A percentile compares a stretch with the other conserved stretches of the same genome.
Evolutionary conservation across 805 yeast species (phyloP).

Genomic region (Starmerella geochares): DNA sequence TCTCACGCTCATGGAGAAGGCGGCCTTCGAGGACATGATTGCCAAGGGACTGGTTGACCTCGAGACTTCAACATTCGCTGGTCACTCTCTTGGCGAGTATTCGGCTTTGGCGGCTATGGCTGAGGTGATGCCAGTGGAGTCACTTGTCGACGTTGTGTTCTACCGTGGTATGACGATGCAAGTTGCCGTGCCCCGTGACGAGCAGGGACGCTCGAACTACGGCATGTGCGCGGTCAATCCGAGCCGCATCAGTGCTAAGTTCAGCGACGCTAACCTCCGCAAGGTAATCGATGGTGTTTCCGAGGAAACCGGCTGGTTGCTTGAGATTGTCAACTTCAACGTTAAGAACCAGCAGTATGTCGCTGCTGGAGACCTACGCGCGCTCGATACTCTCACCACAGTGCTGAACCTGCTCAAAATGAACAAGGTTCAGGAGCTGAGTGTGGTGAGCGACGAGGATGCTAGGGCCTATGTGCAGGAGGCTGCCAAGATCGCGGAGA

Average conservation of each 20-base stretch:
- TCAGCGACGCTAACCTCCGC: conserved; percentile 85
- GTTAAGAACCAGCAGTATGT: conserved; percentile 98
- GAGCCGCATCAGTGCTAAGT: conserved; percentile 76
- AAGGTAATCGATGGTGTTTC: conserved; percentile 86
- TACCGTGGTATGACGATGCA: conserved; percentile 99
- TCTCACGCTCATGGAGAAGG: conserved; percentile 97
- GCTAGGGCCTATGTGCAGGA: conserved; percentile 79
- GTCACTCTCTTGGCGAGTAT: conserved; percentile 98
- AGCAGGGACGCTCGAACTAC: conserved; percentile 88
- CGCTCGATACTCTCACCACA: conserved; percentile 81
- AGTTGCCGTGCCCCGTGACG: conserved; percentile 98
- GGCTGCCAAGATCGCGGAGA: conserved; percentile 67
- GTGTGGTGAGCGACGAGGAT: conserved; percentile 80
- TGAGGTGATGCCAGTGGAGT: conserved; percentile 97
- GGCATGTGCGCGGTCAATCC: conserved; percentile 99
- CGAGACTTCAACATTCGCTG: conserved; percentile 88
- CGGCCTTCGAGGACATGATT: conserved; percentile 95
- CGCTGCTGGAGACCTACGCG: conserved; percentile 97
- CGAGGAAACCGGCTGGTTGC: conserved; percentile 77
- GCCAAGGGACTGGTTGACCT: conserved; percentile 84
- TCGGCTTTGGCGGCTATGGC: conserved; percentile 95
- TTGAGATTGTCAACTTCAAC: conserved; percentile 95
- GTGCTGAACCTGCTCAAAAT: conserved; percentile 87
- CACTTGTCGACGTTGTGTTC: conserved; percentile 92
- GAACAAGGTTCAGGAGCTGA: conserved; percentile 78